Evolutionary conservation across 208 protist species (phyloP), one percentile per base, ranked within the genome.

Genomic region (Acanthamoeba triangularis): DNA sequence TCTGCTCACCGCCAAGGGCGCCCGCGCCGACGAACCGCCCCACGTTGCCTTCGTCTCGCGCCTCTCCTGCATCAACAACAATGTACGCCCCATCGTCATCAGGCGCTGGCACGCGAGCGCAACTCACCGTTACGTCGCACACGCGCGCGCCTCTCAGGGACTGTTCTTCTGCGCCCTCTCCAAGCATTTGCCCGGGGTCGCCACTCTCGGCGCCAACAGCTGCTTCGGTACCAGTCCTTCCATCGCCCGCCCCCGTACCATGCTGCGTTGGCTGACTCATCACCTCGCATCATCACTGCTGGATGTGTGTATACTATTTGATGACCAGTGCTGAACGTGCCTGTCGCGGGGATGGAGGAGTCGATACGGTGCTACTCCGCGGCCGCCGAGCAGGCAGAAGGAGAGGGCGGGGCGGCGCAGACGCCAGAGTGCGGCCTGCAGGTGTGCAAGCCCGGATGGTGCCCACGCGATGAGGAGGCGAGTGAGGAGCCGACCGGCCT

Each of bases 251-350:
- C 3, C 37, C 37, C 37, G 3, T 41, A 4, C 37, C 37, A 41
- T 41, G 16, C 16, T 6, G 5, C 52, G n/a, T n/a, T n/a, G 52
- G 11, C 52, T 56, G 16, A 20, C 52, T 2, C 52, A 56, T 6
- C 52, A 56, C 11, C 35, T 11, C 7, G 76, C 25, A 47, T 18
- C 28, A 67, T 23, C n/a, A 23, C 82, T 44, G 13, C 1, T 82
- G 16, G 3, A 25, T 82, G 33, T 10, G 3, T n/a, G n/a, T n/a
- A n/a, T n/a, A n/a, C n/a, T n/a, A n/a, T n/a, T n/a, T n/a, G n/a
- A 41, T n/a, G n/a, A 28, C 30, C 65, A 90, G 85, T 92, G 35
- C n/a, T 92, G 28, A 92, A 92, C 63, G 85, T 92, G 33, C 85
- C 85, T 23, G 28, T 74, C 16, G 63, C 54, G 5, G 85, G 56